These are phyloP conservation scores for Aspergillus spinulosporus DNA, from an alignment of 2,329 filamentous ascomycete genomes.

Conservation along the genomic window DNA sequence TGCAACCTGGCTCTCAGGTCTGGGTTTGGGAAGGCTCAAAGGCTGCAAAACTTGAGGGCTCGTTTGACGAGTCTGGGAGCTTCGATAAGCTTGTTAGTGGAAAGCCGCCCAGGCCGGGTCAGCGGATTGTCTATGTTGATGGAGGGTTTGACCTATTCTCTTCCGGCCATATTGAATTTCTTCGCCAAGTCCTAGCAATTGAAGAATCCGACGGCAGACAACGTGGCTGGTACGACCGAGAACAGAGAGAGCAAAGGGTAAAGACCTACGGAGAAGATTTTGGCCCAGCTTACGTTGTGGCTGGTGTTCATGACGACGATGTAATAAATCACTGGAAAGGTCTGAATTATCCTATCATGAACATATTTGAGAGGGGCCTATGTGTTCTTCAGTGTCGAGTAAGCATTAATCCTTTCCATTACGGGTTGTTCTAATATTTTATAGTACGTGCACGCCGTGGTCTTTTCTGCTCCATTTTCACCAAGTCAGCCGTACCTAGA, in stretches of 20 bases:
- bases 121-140: slow-evolving; percentile 90
- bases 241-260: slow-evolving; percentile 63
- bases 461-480: slow-evolving; percentile 88
- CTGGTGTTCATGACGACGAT: slow-evolving; percentile 89
- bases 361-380: slow-evolving; percentile 92
- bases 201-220: slow-evolving; percentile 69
- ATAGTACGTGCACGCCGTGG: slow-evolving; percentile 80
- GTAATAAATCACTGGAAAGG: slow-evolving; percentile 97
- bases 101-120: slow-evolving; percentile 69
- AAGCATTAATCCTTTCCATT: slow-evolving; percentile 33
- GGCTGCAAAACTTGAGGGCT: slow-evolving; percentile 37
- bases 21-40: slow-evolving; percentile 70
- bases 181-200: slow-evolving; percentile 70
- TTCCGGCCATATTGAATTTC: slow-evolving; percentile 93
- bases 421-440: slow-evolving; percentile 12
- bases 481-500: slow-evolving; percentile 77
- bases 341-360: slow-evolving; percentile 99
- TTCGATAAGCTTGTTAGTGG: slow-evolving; percentile 72
- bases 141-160: slow-evolving; percentile 97
- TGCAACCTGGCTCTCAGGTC: slow-evolving; percentile 75
- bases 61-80: slow-evolving; percentile 60
- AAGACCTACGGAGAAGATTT: slow-evolving; percentile 70
- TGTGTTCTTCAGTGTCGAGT: slow-evolving; percentile 94
- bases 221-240: slow-evolving; percentile 72
- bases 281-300: slow-evolving; percentile 78